Evolutionary conservation across 371 early-diverging fungal species (phyloP), one percentile per base, ranked within the genome.

Genomic region (Gilbertella persicaria): DNA sequence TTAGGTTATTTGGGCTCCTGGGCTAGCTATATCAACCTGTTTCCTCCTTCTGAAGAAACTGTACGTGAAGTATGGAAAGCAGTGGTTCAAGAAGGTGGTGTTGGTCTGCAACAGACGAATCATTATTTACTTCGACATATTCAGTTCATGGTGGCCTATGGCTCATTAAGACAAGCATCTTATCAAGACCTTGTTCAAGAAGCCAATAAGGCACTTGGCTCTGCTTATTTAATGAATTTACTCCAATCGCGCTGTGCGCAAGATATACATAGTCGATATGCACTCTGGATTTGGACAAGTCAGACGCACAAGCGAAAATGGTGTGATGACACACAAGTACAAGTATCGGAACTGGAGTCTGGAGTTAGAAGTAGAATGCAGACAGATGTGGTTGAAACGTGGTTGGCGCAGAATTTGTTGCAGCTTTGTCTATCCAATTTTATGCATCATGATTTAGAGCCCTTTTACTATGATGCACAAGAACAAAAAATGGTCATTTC

Each of bases 1-100:
- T 41, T 78, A 5, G 80, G 80, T 0, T 83, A 78, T 25, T 56
- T 83, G 43, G 75, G 74, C 28, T 67, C 78, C 0, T 79, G 80
- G 74, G 69, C 75, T 0, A 55, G 56, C 17, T 72, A 79, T 39
- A 70, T 69, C 36, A 68, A 50, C 42, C 50, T 43, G 39, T 82
- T 66, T 56, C 75, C 56, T 49, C 69, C 53, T 37, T 37, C 38
- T 36, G 17, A 24, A n/a, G 59, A 54, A 13, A 40, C 35, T 6
- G 48, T 60, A 1, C 26, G 26, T 6, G 52, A 65, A 19, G 62
- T 57, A 5, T 65, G 69, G 66, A 55, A 62, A 41, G 57, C 57
- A 0, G 52, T 66, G 8, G 16, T 45, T 44, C n/a, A 33, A 38
- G 55, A 59, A 33, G 35, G 45, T 16, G 28, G 17, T 8, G 37